Evolutionary conservation across 169 alveolate species (phyloP), one percentile per base, ranked within the genome.

Genomic region (Eimeria acervulina): DNA sequence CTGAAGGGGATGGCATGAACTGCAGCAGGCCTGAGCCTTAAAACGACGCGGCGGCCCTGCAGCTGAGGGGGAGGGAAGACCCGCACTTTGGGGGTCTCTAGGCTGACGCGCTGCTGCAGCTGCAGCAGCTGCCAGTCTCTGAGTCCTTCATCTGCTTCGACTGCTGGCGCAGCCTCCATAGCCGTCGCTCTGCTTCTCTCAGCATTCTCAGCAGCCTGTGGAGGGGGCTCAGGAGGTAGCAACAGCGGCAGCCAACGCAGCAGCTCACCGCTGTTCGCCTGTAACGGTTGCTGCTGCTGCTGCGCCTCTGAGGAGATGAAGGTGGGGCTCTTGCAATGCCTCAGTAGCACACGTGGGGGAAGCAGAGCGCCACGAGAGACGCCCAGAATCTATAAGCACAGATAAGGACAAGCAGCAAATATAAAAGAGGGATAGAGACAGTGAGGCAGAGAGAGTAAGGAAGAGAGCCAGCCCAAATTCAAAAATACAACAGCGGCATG

Each of bases 51-150:
- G 80, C 40, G 36, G 38, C 40, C 55, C 61, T 47, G 55, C 42
- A 42, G 36, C 33, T 31, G 91, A 23, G 70, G 74, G 74, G 74
- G 51, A 15, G 72, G 47, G 47, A n/a, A 23, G 19, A 42, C 42
- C 59, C 40, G 17, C 80, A 84, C 80, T 33, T 59, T 52, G 2
- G 93, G 80, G 19, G 36, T 28, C 13, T 33, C 78, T 26, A 59
- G 2, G 63, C 19, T 59, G 38, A 84, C 72, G 23, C 93, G 80
- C 80, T 42, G 74, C 78, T 84, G 93, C 52, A 84, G 78, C 33
- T 19, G 80, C 93, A 84, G 61, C 93, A 84, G 55, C 93, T 84
- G 51, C 93, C 93, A 84, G 23, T 84, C 93, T 28, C 38, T 13
- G 33, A 23, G 28, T 15, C 17, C 38, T 36, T 19, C 52, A 13